These are phyloP conservation scores for Corynespora cassiicola DNA, from an alignment of 2,329 filamentous ascomycete genomes.

Conservation along the genomic window DNA sequence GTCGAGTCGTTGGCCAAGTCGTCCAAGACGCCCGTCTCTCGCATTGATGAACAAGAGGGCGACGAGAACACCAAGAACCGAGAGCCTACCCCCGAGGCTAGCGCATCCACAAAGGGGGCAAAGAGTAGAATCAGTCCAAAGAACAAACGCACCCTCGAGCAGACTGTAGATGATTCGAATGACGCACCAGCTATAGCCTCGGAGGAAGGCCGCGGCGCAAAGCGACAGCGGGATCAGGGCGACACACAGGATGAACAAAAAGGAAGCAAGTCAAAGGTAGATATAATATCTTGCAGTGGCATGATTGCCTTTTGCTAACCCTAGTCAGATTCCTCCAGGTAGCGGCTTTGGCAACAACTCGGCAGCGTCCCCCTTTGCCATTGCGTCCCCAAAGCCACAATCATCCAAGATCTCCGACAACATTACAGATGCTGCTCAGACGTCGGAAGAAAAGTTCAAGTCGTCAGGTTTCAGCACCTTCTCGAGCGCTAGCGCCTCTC, in stretches of 20 bases:
- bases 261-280: conserved; percentile 32
- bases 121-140: conserved; percentile 50
- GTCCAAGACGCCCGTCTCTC: conserved; percentile 35
- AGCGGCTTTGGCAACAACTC: conserved; percentile 55
- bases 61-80: conserved; percentile 27
- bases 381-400: conserved; percentile 47
- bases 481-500: conserved; percentile 44
- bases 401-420: conserved; percentile 26
- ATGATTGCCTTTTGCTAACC: conserved; percentile 17
- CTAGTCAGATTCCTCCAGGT: conserved; percentile 35
- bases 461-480: conserved; percentile 54
- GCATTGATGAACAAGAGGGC: conserved; percentile 37
- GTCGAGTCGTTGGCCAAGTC: conserved; percentile 38
- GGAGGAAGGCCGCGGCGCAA: conserved; percentile 41
- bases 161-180: conserved; percentile 23
- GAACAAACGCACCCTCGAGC: conserved; percentile 54
- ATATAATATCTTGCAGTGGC: conserved; percentile 5
- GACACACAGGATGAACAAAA: conserved; percentile 24
- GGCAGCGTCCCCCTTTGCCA: conserved; percentile 56
- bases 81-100: conserved; percentile 15
- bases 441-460: conserved; percentile 58
- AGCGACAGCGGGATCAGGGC: conserved; percentile 43
- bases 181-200: conserved; percentile 18
- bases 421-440: conserved; percentile 36
- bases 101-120: conserved; percentile 17